Evolutionary conservation across 257 asterid genomes (phyloP).

Genomic region (Verbena officinalis): DNA sequence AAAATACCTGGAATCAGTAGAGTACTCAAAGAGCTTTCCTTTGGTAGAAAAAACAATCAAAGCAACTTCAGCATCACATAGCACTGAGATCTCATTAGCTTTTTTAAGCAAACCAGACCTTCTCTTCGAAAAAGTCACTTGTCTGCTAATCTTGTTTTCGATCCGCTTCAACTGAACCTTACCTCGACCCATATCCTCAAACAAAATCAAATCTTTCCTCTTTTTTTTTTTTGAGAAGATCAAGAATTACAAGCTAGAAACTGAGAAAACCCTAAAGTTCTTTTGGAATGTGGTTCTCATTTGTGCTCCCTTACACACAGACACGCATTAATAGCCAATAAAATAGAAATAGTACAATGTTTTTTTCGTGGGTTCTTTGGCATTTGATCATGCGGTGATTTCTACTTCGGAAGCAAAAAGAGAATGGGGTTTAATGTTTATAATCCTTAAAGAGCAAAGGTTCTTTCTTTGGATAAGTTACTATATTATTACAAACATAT

Average conservation of each 20-base stretch:
- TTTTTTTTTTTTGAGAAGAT: background rate
- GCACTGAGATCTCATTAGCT: constrained; percentile 77
- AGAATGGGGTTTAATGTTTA: background rate
- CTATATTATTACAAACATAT: background rate
- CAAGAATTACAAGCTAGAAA: background rate
- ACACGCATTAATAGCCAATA: background rate
- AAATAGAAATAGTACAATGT: background rate
- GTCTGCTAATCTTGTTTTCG: constrained; percentile 75
- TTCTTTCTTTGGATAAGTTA: background rate
- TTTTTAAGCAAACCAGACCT: constrained; percentile 67
- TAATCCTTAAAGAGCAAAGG: constrained; percentile 19
- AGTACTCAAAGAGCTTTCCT: constrained; percentile 65
- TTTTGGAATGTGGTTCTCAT: background rate
- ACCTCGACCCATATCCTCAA: constrained; percentile 61
- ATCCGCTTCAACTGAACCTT: constrained; percentile 69
- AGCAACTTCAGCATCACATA: constrained; percentile 76
- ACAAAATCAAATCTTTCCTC: background rate
- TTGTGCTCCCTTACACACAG: background rate
- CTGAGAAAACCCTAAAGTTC: constrained; percentile 45
- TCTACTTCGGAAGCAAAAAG: constrained; percentile 22
- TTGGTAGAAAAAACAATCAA: constrained; percentile 64
- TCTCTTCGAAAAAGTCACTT: constrained; percentile 76
- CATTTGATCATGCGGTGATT: background rate
- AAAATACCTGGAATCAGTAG: constrained; percentile 60
- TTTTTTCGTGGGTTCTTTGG: background rate